phyloP scores from a whole-genome alignment of 805 yeast genomes.

The Priceomyces medius region DNA sequence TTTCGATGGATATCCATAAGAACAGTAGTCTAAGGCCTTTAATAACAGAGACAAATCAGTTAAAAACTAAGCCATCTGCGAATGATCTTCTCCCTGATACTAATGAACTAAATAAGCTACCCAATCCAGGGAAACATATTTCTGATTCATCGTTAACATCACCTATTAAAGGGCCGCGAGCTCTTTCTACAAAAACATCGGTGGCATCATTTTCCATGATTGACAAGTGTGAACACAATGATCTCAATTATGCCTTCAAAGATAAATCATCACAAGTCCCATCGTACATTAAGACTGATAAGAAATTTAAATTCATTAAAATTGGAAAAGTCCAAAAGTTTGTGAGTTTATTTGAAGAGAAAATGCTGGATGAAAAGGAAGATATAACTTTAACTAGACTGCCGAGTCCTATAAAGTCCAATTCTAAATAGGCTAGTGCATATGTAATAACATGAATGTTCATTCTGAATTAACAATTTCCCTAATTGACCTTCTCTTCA shows the following conservation, averaged over 20 bases:
- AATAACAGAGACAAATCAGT: background rate
- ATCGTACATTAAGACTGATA: conserved; percentile 38
- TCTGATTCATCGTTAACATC: conserved; percentile 14
- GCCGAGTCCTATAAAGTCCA: conserved; percentile 8
- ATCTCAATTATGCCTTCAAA: conserved; percentile 31
- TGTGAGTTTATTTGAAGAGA: conserved; percentile 43
- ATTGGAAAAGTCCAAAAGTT: conserved; percentile 48
- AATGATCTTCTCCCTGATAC: conserved; percentile 1
- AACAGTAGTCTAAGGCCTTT: background rate
- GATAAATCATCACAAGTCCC: conserved; percentile 29
- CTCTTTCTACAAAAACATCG: conserved; percentile 16
- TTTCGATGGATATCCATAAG: background rate
- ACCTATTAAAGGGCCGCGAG: conserved; percentile 11
- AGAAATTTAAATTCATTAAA: conserved; percentile 43
- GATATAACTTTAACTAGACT: conserved; percentile 7
- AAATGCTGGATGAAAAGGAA: conserved; percentile 14
- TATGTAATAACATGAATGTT: too few species aligned
- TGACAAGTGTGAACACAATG: conserved; percentile 26
- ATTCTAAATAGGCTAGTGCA: too few species aligned
- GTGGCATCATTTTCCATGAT: conserved; percentile 23
- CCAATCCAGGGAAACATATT: conserved; percentile 6
- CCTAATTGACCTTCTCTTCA: conserved; percentile 10
- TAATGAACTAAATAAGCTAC: background rate
- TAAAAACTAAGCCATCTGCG: background rate
- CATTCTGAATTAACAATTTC: background rate